Evolutionary conservation across 164 flowering plant species (phyloP), one percentile per base, ranked within the genome.

Genomic region (Piper betle): DNA sequence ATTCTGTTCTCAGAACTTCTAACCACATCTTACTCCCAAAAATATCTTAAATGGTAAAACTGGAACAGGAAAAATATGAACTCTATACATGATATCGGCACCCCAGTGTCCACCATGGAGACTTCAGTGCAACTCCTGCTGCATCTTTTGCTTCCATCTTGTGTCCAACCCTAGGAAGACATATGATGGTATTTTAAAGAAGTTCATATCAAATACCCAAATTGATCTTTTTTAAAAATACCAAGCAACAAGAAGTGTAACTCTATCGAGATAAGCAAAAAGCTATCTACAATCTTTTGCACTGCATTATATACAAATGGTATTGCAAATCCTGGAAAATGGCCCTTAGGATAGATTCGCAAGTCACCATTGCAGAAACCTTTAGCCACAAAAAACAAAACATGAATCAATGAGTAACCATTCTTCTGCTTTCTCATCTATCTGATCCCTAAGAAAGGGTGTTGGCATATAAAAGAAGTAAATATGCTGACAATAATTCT

Each of bases 71-170:
- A 37, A 43, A 17, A 2, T 54, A 25, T 20, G 20, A 59, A 57
- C 17, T 20, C 37, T 8, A 57, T 63, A 81, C 98, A 80, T 85
- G 73, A 67, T 89, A 92, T 68, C 67, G 73, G 76, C 93, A 87
- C 39, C 96, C 98, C 72, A 92, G 68, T 53, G 98, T 92, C 98
- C 96, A 92, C 96, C 98, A 89, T 61, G 96, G 91, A 37, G 91
- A 85, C 78, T 89, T 89, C 65, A 92, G 61, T 41, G 96, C 93
- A 13, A 76, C 93, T 76, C 96, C 77, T 25, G 98, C 98, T 70
- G 96, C 87, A 80, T 92, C 91, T 74, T 85, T 86, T 39, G 98
- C 88, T 80, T 92, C 98, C 58, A 62, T 7, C 2, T 57, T 71
- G 62, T 88, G 91, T 37, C 98, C 96, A 71, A 87, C 88, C 75